Conservation (phyloP, 768 basidiomycete genomes). For the Neoboletus subvelutipes region DNA sequence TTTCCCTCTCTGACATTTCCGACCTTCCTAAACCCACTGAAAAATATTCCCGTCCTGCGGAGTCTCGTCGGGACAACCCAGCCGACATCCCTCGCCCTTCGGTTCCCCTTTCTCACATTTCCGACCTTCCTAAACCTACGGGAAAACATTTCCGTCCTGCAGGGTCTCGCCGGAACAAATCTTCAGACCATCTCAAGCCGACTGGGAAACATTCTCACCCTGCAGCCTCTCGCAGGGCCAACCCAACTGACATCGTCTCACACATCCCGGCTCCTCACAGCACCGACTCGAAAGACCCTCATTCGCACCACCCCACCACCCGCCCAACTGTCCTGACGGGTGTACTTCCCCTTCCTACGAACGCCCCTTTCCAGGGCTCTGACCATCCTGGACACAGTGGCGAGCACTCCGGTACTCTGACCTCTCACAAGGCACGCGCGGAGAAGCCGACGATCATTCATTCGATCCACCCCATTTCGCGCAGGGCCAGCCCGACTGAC, state of each 20-base stretch:
- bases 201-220: not conserved
- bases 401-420: not conserved
- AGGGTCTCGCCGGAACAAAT: too few species aligned
- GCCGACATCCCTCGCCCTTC: too few species aligned
- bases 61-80: too few species aligned
- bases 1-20: not conserved
- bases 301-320: not conserved
- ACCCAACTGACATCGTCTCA: not conserved
- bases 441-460: not conserved
- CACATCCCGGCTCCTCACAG: not conserved
- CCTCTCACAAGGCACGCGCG: not conserved
- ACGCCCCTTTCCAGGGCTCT: not conserved
- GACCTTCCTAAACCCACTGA: not conserved
- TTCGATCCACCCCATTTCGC: not conserved
- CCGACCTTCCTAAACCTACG: too few species aligned
- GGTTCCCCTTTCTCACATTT: too few species aligned
- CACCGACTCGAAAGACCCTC: not conserved
- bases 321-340: not conserved
- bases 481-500: not conserved
- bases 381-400: not conserved
- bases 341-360: not conserved
- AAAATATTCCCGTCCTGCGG: too few species aligned
- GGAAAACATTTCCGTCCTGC: too few species aligned
- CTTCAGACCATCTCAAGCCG: not conserved
- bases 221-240: not conserved